Percentiles rank a stretch among this genome's conserved stretches.
Evolutionary conservation across 768 basidiomycete species (phyloP).

Genomic region (Tulasnella sp.): DNA sequence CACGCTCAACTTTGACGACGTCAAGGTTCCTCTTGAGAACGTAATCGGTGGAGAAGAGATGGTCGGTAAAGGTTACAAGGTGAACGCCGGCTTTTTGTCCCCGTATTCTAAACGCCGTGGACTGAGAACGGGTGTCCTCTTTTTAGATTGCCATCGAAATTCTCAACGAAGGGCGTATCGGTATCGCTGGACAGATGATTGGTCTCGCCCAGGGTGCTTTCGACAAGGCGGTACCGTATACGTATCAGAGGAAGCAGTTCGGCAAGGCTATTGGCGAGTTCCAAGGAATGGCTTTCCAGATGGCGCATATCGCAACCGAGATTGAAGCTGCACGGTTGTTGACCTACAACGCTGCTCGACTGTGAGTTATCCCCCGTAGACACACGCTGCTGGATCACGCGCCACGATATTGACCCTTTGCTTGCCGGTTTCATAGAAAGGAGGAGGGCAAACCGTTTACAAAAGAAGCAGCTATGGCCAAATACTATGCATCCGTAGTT

Average conservation of each 20-base stretch:
- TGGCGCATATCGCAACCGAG: conserved; percentile 81
- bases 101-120: neutral
- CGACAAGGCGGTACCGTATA: conserved; percentile 89
- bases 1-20: conserved; percentile 87
- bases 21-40: conserved; percentile 77
- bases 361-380: no score
- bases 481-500: conserved; percentile 82
- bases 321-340: conserved; percentile 84
- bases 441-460: conserved; percentile 81
- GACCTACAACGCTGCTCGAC: conserved; percentile 49
- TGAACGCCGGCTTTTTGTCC: conserved; percentile 22
- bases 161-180: conserved; percentile 60
- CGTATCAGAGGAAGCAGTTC: conserved; percentile 90
- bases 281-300: conserved; percentile 94
- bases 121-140: conserved; percentile 27
- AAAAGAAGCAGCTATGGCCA: conserved; percentile 97
- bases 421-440: conserved; percentile 37
- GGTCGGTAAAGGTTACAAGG: conserved; percentile 83
- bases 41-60: conserved; percentile 69
- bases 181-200: conserved; percentile 98
- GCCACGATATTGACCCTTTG: neutral
- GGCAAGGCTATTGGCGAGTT: conserved; percentile 89
- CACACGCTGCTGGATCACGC: neutral
- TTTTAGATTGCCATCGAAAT: conserved; percentile 83
- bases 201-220: conserved; percentile 97